These are phyloP conservation scores for Proliferodiscus dingleyae DNA, from an alignment of 2,329 filamentous ascomycete species.

Conservation along the genomic window DNA sequence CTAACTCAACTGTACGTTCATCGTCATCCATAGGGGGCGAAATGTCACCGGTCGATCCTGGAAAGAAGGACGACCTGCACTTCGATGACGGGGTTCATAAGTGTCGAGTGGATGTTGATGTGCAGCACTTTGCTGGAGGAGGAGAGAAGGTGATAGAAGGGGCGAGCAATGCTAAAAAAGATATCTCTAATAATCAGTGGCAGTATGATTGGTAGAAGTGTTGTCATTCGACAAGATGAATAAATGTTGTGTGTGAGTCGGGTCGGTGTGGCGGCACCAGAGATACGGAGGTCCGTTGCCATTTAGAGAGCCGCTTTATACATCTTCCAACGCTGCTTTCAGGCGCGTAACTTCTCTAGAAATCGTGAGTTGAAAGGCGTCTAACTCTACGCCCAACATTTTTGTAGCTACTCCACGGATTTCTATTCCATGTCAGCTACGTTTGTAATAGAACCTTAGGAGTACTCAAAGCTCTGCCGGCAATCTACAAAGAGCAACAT, in stretches of 20 bases:
- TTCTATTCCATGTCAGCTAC: too few species aligned
- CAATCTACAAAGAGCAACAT: too few species aligned
- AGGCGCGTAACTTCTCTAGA: too few species aligned
- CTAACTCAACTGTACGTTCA: conserved; percentile 53
- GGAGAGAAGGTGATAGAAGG: neutral
- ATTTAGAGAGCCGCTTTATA: conserved; percentile 24
- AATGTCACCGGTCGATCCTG: conserved; percentile 24
- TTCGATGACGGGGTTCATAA: conserved; percentile 18
- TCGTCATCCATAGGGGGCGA: conserved; percentile 52
- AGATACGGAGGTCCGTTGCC: neutral
- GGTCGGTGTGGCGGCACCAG: neutral
- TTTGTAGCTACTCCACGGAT: too few species aligned
- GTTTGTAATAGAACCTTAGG: too few species aligned
- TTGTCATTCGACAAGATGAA: neutral
- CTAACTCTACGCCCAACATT: too few species aligned
- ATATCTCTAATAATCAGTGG: neutral
- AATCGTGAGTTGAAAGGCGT: too few species aligned
- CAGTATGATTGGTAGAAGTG: neutral
- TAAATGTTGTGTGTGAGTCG: neutral
- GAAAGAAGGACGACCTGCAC: conserved; percentile 23
- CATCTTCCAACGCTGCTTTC: conserved; percentile 3
- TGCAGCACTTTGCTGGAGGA: too few species aligned
- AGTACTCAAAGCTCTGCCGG: too few species aligned
- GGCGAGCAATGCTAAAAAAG: conserved; percentile 13
- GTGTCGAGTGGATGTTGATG: too few species aligned